phyloP scores from a whole-genome alignment of 306 rosid genomes.

The Rubus idaeus region DNA sequence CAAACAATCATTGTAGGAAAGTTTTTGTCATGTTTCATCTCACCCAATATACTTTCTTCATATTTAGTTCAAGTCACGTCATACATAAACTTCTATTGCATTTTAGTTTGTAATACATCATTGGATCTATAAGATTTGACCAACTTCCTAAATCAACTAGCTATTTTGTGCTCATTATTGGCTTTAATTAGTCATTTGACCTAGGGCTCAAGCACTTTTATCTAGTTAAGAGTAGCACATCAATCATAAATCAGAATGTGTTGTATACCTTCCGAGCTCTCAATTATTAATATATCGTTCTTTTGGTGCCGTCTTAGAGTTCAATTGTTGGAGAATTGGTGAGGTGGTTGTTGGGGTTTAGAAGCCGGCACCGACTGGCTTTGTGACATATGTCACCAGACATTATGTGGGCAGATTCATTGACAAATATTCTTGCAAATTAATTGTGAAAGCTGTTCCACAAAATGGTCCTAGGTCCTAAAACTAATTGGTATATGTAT shows the following conservation, averaged over 20 bases:
- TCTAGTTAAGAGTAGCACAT: conserved; percentile 3
- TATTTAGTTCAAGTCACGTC: no score
- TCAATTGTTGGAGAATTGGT: conserved; percentile 12
- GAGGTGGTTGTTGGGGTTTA: conserved; percentile 15
- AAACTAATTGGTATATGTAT: neutral
- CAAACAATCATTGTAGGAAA: no score
- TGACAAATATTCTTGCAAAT: conserved; percentile 34
- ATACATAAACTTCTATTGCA: neutral
- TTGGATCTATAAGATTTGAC: neutral
- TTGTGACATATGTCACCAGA: conserved; percentile 29
- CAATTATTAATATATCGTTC: neutral
- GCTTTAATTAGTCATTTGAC: neutral
- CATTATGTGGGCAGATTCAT: conserved; percentile 29
- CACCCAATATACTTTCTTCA: no score
- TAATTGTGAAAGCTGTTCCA: conserved; percentile 9
- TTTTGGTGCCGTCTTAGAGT: conserved; percentile 24
- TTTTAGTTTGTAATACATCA: neutral
- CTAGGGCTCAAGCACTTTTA: neutral
- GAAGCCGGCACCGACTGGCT: conserved; percentile 63
- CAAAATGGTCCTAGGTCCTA: conserved; percentile 37
- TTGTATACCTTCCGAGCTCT: neutral
- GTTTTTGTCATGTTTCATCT: no score
- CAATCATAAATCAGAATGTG: neutral
- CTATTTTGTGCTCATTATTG: neutral
- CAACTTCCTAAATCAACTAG: neutral